Evolutionary conservation across 352 stramenopile genomes (phyloP), one percentile per base, ranked within the genome.

Genomic region (Pythium coloratum): DNA sequence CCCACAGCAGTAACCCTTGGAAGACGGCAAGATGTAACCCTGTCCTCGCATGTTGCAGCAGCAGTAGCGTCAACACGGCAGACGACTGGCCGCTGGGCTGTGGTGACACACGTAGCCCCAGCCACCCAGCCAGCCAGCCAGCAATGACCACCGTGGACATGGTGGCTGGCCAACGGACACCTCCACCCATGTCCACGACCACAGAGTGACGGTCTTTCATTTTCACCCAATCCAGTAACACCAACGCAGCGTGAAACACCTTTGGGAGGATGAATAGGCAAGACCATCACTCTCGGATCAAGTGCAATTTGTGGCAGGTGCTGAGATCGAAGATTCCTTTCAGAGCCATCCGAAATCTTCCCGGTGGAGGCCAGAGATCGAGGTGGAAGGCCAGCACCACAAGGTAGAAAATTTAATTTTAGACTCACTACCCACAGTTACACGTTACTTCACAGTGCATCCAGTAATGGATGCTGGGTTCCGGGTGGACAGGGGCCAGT

Each of bases 301-400:
- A 30, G 2, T 50, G 42, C 16, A 14, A 50, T 50, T 50, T 50
- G 12, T 26, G 42, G 28, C 28, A 30, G 14, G 7, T 54, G 18
- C 46, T 54, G n/a, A 28, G 24, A 30, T 54, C 14, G 44, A 51
- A 69, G 62, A 69, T 69, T 69, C 62, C 38, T 59, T 63, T 58
- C 54, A 63, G 62, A 9, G 6, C 20, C 8, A 28, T 50, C 51
- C 26, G 26, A 57, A 68, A 68, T 62, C 54, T 62, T 57, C 30
- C 3, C 20, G 28, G n/a, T 53, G 4, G 46, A 53, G 32, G 28
- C 54, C 34, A 40, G 18, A 30, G 28, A 30, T 51, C 34, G 20
- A 66, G 59, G n/a, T 24, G 4, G 26, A 33, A 33, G 49, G 46
- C n/a, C 40, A 47, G 40, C 40, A 51, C 44, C 44, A 51, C 44